Conservation (phyloP, 1,139 yeast genomes). For the Scheffersomyces parashehatae region DNA sequence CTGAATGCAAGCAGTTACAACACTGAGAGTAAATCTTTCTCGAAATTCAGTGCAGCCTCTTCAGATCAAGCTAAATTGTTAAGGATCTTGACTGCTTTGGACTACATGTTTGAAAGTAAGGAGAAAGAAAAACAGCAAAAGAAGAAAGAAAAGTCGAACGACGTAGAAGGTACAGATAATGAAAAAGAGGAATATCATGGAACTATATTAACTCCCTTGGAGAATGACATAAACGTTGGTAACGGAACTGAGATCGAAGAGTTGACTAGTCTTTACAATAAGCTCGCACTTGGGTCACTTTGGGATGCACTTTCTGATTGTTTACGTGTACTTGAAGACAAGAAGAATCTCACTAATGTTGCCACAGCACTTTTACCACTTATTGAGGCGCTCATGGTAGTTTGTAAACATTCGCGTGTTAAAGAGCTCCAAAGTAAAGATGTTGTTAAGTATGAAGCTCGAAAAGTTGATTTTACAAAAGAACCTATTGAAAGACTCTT, state of each 20-base stretch:
- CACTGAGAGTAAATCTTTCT: slow-evolving; percentile 53
- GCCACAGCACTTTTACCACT: slow-evolving; percentile 84
- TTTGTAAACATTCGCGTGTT: slow-evolving; percentile 83
- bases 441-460: slow-evolving; percentile 58
- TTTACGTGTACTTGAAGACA: slow-evolving; percentile 58
- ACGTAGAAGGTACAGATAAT: too few relatives aligned
- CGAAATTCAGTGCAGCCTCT: slow-evolving; percentile 75
- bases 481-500: slow-evolving; percentile 81
- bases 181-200: slow-evolving; percentile 11
- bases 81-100: slow-evolving; percentile 84
- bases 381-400: slow-evolving; percentile 93
- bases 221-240: slow-evolving; percentile 7
- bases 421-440: slow-evolving; percentile 64
- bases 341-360: slow-evolving; percentile 51
- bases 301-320: slow-evolving; percentile 90
- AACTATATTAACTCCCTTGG: slow-evolving; percentile 23
- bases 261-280: slow-evolving; percentile 62
- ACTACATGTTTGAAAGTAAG: slow-evolving; percentile 66
- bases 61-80: slow-evolving; percentile 87
- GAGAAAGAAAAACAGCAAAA: slow-evolving; percentile 17
- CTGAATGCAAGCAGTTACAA: slow-evolving; percentile 40
- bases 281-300: slow-evolving; percentile 69
- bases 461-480: slow-evolving; percentile 62
- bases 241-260: slow-evolving; percentile 40
- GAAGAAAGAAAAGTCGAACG: slow-evolving; percentile 1